Evolutionary conservation across 257 asterid genomes (phyloP), one percentile per base, ranked within the genome.

Genomic region (Solanum etuberosum): DNA sequence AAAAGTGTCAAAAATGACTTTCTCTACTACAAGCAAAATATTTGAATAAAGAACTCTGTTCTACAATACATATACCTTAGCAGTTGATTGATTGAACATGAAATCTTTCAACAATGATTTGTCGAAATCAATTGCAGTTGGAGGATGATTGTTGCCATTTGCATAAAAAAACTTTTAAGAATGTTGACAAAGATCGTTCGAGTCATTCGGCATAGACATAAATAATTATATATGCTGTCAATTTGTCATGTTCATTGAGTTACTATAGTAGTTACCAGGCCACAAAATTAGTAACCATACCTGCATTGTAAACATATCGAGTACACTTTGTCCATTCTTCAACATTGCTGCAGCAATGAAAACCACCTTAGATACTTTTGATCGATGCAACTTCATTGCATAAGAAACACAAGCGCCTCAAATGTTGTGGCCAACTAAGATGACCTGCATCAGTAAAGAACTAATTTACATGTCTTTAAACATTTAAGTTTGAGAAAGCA

Each of bases 341-440:
- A 93, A 67, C 95, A 93, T 93, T 8, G 94, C 85, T 83, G 94
- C 95, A 87, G 95, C 94, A 86, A 93, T 91, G 84, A 91, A 93
- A 83, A 93, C 80, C 83, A 90, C 92, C 87, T 89, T 92, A 29
- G 90, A 91, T 14, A 92, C 89, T 90, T 91, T 93, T 65, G 70
- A 6, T 10, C 90, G 90, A 88, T 90, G 81, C 90, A 91, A 80
- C 91, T 92, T 93, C 95, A 92, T 93, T 73, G 95, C 93, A 86
- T 90, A 32, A 13, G 95, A 91, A 34, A 93, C 57, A 80, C 92
- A 93, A 70, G 91, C 93, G 40, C 94, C 94, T 46, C 94, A 94
- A n/a, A 93, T 10, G 86, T 91, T 94, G 88, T 93, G 95, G 29
- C 93, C 91, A 11, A 93, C 95, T 90, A 93, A 88, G 72, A 93